A percentile compares a stretch with the other conserved stretches of the same genome.
Conservation (phyloP, 2,329 filamentous ascomycete genomes). For the Trichoderma guizhouense region DNA sequence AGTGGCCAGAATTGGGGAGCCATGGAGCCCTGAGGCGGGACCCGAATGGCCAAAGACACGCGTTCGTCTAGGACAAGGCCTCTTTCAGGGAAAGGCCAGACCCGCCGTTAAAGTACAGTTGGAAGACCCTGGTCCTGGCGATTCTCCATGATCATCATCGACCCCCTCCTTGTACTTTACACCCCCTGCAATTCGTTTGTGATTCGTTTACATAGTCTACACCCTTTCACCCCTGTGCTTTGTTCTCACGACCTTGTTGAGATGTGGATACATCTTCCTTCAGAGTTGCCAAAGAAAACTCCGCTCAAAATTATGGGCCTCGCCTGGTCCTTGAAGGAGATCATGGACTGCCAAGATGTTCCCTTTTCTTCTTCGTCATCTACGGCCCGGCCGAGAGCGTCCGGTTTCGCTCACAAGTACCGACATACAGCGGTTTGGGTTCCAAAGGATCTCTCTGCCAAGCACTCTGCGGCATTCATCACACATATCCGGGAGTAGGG, state of each 20-base stretch:
- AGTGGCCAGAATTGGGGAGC: constrained; percentile 1
- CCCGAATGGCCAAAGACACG: constrained; percentile 15
- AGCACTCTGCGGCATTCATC: background rate
- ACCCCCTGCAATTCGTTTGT: background rate
- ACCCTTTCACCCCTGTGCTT: background rate
- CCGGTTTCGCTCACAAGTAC: background rate
- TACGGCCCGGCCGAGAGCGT: background rate
- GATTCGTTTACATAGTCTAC: background rate
- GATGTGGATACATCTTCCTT: background rate
- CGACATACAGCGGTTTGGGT: background rate
- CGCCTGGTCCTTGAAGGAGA: constrained; percentile 14
- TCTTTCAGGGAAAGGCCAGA: background rate
- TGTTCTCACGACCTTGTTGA: background rate
- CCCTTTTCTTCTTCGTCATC: background rate
- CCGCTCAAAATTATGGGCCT: constrained; percentile 6
- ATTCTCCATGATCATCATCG: constrained; percentile 16
- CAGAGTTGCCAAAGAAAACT: constrained; percentile 1
- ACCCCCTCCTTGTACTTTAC: background rate
- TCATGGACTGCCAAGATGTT: constrained; percentile 7
- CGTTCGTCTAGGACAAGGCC: constrained; percentile 1
- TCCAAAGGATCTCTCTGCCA: background rate
- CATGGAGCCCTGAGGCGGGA: constrained; percentile 7
- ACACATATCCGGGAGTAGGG: background rate
- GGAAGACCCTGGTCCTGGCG: background rate
- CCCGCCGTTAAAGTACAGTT: background rate